Evolutionary conservation across 1,139 yeast species (phyloP), one percentile per base, ranked within the genome.

Genomic region (Sugiyamaella novakii): DNA sequence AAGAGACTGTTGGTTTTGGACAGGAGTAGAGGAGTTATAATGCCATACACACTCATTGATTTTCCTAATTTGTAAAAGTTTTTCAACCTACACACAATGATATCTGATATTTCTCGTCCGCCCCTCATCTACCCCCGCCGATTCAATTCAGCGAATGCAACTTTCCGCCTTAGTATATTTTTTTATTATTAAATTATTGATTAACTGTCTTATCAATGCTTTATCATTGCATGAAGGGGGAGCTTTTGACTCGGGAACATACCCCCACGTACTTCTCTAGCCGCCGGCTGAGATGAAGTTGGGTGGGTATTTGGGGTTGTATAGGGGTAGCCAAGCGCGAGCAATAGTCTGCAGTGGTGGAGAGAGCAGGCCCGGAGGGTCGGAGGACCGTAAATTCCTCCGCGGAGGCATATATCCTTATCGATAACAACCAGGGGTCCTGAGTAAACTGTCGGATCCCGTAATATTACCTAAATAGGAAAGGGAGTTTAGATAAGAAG

Each of bases 1-100:
- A 88, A 67, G 96, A 88, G 71, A 88, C 96, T 12, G 89, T 88
- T 64, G 96, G 96, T 37, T 88, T 88, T 66, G 98, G 98, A 54
- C 98, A 92, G 73, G 98, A 92, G 74, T 89, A 74, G 61, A 5
- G 27, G 27, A n/a, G n/a, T n/a, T n/a, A n/a, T n/a, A n/a, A n/a
- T n/a, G n/a, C n/a, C n/a, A n/a, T n/a, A n/a, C n/a, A n/a, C n/a
- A n/a, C n/a, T n/a, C n/a, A n/a, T n/a, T n/a, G n/a, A n/a, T 29
- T 12, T 12, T 29, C n/a, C n/a, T 29, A 11, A 12, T 10, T 29
- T 29, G 33, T 10, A 34, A 30, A 30, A 30, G 15, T 6, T 28
- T 28, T 28, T 7, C 30, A 28, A 28, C 30, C 30, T 28, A n/a
- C n/a, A n/a, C n/a, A n/a, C n/a, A n/a, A n/a, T n/a, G n/a, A 14